Percentiles rank a stretch among this genome's conserved stretches.
Evolutionary conservation across 129 eudicot species (phyloP).

Genomic region (Centrapalus pauciflorus): DNA sequence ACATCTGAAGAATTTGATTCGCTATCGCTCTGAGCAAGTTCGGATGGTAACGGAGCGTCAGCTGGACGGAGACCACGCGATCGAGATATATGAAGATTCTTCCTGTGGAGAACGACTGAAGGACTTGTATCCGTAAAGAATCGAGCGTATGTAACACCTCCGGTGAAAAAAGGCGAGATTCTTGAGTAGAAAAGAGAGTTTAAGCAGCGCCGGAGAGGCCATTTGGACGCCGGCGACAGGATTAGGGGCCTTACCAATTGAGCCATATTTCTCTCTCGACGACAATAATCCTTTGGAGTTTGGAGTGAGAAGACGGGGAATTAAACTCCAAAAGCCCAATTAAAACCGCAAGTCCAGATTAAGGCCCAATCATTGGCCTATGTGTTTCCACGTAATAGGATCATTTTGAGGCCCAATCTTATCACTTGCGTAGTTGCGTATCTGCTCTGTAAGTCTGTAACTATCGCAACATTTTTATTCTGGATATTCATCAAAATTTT

Average conservation of each 20-base stretch:
- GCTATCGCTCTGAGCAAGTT: constrained; percentile 26
- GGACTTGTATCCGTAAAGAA: constrained; percentile 10
- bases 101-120: constrained; percentile 9
- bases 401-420: background rate
- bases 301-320: background rate
- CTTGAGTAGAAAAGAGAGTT: constrained; percentile 23
- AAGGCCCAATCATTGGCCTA: background rate
- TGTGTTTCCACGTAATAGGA: too few relatives aligned
- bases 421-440: too few relatives aligned
- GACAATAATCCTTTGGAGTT: background rate
- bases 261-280: constrained; percentile 36
- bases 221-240: constrained; percentile 33
- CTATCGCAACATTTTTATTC: too few relatives aligned
- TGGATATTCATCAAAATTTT: too few relatives aligned
- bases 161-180: constrained; percentile 13
- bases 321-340: background rate
- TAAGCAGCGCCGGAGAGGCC: constrained; percentile 37
- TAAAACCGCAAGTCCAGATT: background rate
- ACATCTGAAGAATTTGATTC: constrained; percentile 29
- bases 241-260: constrained; percentile 44
- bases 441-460: too few relatives aligned
- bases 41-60: constrained; percentile 30
- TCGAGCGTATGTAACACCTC: background rate
- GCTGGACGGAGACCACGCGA: constrained; percentile 54
- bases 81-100: constrained; percentile 24